A percentile compares a stretch with the other conserved stretches of the same genome.
phyloP scores from a whole-genome alignment of 2,329 filamentous ascomycete species.

The Pestalotiopsis sp. region DNA sequence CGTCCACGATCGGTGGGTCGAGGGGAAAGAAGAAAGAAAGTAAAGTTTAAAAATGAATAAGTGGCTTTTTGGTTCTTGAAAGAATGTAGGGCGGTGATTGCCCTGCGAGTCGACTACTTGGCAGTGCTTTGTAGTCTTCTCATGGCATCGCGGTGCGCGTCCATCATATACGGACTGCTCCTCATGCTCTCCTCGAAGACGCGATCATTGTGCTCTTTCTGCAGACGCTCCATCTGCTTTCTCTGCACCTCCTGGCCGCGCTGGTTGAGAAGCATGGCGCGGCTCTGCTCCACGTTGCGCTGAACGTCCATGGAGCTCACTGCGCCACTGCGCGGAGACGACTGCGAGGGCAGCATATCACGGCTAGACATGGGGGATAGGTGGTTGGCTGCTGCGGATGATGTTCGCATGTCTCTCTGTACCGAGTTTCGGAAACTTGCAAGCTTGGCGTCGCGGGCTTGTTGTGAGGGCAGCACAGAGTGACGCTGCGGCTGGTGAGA shows the following conservation, averaged over 20 bases:
- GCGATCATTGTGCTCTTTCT: constrained; percentile 61
- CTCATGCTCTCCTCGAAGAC: constrained; percentile 77
- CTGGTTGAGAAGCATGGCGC: constrained; percentile 60
- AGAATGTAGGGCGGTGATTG: neutral
- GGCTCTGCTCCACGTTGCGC: constrained; percentile 55
- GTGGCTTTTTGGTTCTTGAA: neutral
- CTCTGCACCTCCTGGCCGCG: constrained; percentile 64
- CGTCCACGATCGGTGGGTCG: neutral
- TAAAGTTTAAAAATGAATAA: neutral
- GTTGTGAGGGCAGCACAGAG: constrained; percentile 42
- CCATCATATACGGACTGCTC: constrained; percentile 70
- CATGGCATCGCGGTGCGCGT: constrained; percentile 79
- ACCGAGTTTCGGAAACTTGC: constrained; percentile 70
- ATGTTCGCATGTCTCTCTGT: constrained; percentile 59
- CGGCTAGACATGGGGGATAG: constrained; percentile 28
- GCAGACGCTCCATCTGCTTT: constrained; percentile 59
- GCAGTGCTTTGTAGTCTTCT: constrained; percentile 70
- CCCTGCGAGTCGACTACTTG: constrained; percentile 17
- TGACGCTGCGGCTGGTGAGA: constrained; percentile 57
- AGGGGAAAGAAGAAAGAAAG: neutral
- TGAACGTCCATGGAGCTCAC: constrained; percentile 38
- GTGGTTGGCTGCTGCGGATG: constrained; percentile 29
- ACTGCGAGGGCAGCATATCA: constrained; percentile 37
- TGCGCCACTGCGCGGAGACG: constrained; percentile 20
- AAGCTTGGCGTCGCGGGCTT: constrained; percentile 60